These are phyloP conservation scores for Syzygium malaccense DNA, from an alignment of 441 rosid genomes.

Conservation along the genomic window DNA sequence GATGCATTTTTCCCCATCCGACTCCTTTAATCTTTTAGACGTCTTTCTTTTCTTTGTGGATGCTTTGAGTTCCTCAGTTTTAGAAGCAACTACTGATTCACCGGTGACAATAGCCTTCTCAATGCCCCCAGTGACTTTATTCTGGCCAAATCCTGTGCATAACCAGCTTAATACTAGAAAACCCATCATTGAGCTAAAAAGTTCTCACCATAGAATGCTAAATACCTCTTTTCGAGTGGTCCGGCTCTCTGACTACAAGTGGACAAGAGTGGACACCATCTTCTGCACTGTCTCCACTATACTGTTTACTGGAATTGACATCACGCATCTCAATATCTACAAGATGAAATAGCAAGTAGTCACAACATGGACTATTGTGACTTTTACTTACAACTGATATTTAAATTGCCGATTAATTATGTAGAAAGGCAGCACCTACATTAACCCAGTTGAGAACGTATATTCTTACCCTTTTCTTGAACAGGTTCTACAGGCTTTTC, in stretches of 20 bases:
- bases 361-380: neutral
- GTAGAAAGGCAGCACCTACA: neutral
- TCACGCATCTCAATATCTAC: slow-evolving; percentile 16
- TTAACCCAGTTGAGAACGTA: slow-evolving; percentile 12
- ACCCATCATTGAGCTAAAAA: neutral
- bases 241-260: neutral
- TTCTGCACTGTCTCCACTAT: slow-evolving; percentile 9
- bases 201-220: neutral
- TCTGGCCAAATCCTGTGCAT: neutral
- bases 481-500: slow-evolving; percentile 10
- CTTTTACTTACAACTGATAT: neutral
- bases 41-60: slow-evolving; percentile 35
- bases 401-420: neutral
- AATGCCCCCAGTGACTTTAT: slow-evolving; percentile 1
- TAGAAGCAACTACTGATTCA: neutral
- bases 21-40: slow-evolving; percentile 19
- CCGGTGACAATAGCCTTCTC: neutral
- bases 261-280: neutral
- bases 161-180: neutral
- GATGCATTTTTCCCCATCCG: neutral
- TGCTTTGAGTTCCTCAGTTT: slow-evolving; percentile 1
- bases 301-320: slow-evolving; percentile 5
- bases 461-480: slow-evolving; percentile 7
- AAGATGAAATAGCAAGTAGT: neutral
- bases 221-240: neutral